phyloP scores from a whole-genome alignment of 257 asterid genomes.

The Ophiorrhiza pumila region DNA sequence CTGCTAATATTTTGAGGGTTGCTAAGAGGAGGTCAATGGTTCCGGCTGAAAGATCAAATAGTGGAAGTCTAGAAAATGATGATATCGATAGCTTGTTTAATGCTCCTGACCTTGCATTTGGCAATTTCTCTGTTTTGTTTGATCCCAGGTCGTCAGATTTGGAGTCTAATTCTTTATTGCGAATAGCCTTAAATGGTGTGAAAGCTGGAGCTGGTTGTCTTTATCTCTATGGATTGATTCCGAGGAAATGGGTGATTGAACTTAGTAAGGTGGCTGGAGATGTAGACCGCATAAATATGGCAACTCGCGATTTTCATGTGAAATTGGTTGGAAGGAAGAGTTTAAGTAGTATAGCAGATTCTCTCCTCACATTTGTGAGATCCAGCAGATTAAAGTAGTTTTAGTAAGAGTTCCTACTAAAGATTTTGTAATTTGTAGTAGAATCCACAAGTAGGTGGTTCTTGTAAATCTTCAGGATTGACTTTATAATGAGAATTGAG shows the following conservation, averaged over 20 bases:
- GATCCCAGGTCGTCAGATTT: constrained; percentile 54
- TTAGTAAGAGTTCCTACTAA: neutral
- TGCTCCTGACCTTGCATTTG: constrained; percentile 64
- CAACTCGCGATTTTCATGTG: constrained; percentile 44
- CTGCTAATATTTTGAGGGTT: constrained; percentile 83
- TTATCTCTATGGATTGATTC: constrained; percentile 55
- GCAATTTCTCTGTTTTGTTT: constrained; percentile 54
- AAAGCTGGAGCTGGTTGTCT: constrained; percentile 28
- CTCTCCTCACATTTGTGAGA: constrained; percentile 53
- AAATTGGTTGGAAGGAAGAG: constrained; percentile 58
- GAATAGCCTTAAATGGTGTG: constrained; percentile 45
- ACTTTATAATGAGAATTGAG: neutral
- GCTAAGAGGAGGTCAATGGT: constrained; percentile 38
- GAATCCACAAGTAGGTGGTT: neutral
- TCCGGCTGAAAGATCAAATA: constrained; percentile 29
- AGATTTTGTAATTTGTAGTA: neutral
- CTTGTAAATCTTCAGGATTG: neutral
- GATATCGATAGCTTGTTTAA: constrained; percentile 53
- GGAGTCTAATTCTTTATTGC: constrained; percentile 54
- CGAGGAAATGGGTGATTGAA: constrained; percentile 58
- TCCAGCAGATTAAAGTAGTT: constrained; percentile 29
- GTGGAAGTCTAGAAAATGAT: constrained; percentile 25
- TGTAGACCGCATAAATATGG: constrained; percentile 51
- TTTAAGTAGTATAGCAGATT: constrained; percentile 47
- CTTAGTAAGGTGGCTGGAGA: constrained; percentile 59